Conservation (phyloP, 1,139 yeast species). For the Taphrina confusa region DNA sequence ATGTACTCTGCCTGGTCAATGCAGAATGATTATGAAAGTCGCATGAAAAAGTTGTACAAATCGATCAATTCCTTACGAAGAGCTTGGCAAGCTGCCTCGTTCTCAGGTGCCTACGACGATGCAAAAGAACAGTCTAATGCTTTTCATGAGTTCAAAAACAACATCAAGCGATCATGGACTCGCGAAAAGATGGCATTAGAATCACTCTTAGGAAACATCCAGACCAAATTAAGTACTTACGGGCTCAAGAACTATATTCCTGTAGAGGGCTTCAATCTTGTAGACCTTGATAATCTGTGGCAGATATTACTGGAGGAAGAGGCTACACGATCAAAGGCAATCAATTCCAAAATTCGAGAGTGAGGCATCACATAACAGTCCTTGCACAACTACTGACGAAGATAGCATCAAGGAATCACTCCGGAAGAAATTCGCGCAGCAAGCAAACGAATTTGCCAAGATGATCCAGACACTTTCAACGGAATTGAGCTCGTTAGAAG, state of each 20-base stretch:
- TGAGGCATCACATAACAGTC: neutral
- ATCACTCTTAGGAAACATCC: conserved; percentile 48
- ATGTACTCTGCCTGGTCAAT: conserved; percentile 47
- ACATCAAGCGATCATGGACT: conserved; percentile 49
- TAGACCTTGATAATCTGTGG: conserved; percentile 48
- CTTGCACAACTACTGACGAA: neutral
- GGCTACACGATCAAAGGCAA: conserved; percentile 45
- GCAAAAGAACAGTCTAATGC: conserved; percentile 45
- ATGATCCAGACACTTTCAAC: conserved; percentile 45
- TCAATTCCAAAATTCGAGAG: conserved; percentile 47
- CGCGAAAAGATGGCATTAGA: conserved; percentile 49
- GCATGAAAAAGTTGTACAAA: conserved; percentile 45
- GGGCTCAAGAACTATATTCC: conserved; percentile 48
- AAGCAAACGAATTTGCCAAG: conserved; percentile 48
- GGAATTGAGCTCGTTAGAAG: conserved; percentile 47
- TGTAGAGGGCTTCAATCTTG: conserved; percentile 45
- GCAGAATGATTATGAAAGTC: conserved; percentile 48
- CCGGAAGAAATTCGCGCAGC: conserved; percentile 51
- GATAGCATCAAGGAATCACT: conserved; percentile 51
- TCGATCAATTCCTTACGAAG: conserved; percentile 42
- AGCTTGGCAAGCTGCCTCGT: conserved; percentile 41
- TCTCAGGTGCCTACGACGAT: conserved; percentile 46
- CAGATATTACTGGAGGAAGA: conserved; percentile 45
- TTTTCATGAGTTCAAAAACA: conserved; percentile 45
- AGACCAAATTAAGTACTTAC: conserved; percentile 49